phyloP scores from a whole-genome alignment of 306 rosid species.

The Fragaria ananassa region DNA sequence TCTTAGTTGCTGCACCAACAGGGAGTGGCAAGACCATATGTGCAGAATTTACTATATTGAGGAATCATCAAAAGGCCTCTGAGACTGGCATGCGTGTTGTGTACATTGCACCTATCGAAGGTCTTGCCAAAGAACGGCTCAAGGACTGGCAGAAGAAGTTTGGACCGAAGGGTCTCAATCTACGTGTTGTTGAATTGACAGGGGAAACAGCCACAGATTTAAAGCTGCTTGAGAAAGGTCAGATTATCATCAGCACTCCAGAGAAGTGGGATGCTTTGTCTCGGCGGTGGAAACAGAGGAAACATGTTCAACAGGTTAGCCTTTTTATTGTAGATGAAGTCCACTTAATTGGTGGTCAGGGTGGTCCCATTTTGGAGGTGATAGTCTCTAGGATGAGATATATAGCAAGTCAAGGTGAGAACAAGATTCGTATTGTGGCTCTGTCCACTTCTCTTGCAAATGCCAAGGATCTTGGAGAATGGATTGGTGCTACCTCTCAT shows the following conservation, averaged over 20 bases:
- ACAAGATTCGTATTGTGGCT: constrained; percentile 90
- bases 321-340: constrained; percentile 87
- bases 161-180: constrained; percentile 48
- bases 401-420: constrained; percentile 81
- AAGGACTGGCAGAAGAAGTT: constrained; percentile 88
- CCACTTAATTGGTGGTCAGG: constrained; percentile 93
- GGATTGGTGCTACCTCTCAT: constrained; percentile 97
- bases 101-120: constrained; percentile 81
- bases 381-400: constrained; percentile 90
- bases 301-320: constrained; percentile 84
- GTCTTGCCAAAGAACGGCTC: constrained; percentile 83
- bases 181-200: constrained; percentile 75
- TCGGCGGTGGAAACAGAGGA: constrained; percentile 94
- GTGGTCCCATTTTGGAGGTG: constrained; percentile 86
- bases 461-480: constrained; percentile 95
- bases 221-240: constrained; percentile 83
- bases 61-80: constrained; percentile 74
- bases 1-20: constrained; percentile 91
- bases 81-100: constrained; percentile 79
- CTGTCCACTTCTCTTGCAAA: constrained; percentile 91
- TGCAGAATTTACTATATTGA: constrained; percentile 85
- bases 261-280: constrained; percentile 99
- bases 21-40: constrained; percentile 98
- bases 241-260: constrained; percentile 85
- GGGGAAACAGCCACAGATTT: constrained; percentile 83